A percentile compares a stretch with the other conserved stretches of the same genome.
These are phyloP conservation scores for Kuraishia molischiana DNA, from an alignment of 805 yeast genomes.

Conservation along the genomic window DNA sequence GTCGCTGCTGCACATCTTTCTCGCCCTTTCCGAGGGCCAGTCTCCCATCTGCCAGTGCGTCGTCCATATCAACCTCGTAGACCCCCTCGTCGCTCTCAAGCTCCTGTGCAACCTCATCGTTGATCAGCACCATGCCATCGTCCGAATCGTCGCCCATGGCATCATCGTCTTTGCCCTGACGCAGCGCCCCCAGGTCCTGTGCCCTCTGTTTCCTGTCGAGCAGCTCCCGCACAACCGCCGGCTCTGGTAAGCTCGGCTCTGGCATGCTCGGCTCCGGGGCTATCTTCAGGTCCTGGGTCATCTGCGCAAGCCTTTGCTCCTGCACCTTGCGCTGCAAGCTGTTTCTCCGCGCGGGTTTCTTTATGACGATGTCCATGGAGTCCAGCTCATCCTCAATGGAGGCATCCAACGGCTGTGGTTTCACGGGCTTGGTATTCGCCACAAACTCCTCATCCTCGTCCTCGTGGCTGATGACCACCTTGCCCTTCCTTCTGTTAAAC, in stretches of 20 bases:
- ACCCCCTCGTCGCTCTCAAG: conserved; percentile 7
- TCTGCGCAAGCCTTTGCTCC: conserved; percentile 1
- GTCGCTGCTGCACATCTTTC: conserved; percentile 12
- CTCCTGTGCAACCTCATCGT: conserved; percentile 7
- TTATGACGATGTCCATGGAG: neutral
- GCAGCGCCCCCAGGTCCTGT: conserved; percentile 2
- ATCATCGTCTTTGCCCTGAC: conserved; percentile 3
- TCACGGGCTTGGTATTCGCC: conserved; percentile 1
- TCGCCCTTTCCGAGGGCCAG: conserved; percentile 20
- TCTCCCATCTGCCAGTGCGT: conserved; percentile 15
- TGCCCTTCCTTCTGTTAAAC: conserved; percentile 1
- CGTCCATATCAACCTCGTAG: conserved; percentile 12
- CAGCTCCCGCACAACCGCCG: conserved; percentile 9
- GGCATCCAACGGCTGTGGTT: conserved; percentile 2
- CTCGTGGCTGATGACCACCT: conserved; percentile 3
- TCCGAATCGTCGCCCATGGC: conserved; percentile 8
- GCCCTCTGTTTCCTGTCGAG: conserved; percentile 12
- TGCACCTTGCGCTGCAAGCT: conserved; percentile 1
- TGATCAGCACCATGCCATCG: conserved; percentile 6
- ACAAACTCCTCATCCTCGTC: conserved; percentile 2
- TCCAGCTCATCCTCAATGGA: conserved; percentile 1
- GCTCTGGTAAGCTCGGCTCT: conserved; percentile 9
- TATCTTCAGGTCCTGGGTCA: neutral
- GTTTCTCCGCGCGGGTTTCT: neutral
- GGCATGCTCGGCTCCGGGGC: neutral